phyloP scores from a whole-genome alignment of 2,329 filamentous ascomycete genomes.

The Aspergillus quadricinctus region DNA sequence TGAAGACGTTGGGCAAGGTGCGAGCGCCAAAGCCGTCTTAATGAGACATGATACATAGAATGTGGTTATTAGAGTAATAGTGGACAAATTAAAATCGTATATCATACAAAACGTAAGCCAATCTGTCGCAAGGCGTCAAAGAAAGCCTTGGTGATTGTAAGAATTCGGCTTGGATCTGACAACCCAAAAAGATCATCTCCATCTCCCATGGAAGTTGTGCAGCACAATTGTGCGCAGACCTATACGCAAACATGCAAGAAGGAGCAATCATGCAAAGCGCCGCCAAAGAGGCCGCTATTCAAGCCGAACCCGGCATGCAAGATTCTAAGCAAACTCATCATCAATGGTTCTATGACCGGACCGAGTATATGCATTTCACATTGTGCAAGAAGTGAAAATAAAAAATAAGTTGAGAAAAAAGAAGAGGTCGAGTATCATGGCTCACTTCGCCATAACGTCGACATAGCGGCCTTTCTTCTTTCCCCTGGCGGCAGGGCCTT shows the following conservation, averaged over 20 bases:
- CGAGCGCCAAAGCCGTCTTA: background rate
- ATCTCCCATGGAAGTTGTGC: background rate
- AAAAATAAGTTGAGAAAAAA: slow-evolving; percentile 9
- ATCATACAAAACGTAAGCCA: slow-evolving; percentile 4
- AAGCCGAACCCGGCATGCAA: slow-evolving; percentile 8
- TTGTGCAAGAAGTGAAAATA: slow-evolving; percentile 8
- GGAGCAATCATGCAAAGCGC: slow-evolving; percentile 4
- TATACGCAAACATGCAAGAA: slow-evolving; percentile 8
- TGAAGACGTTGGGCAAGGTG: background rate
- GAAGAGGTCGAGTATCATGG: slow-evolving; percentile 6
- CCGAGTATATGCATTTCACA: slow-evolving; percentile 8
- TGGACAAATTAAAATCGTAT: slow-evolving; percentile 10
- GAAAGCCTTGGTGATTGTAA: background rate
- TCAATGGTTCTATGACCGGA: slow-evolving; percentile 3
- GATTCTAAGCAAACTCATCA: slow-evolving; percentile 4
- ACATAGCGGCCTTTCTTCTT: slow-evolving; percentile 86
- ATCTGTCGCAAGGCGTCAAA: background rate
- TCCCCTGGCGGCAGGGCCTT: slow-evolving; percentile 60
- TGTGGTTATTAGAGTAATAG: slow-evolving; percentile 7
- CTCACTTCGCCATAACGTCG: slow-evolving; percentile 81
- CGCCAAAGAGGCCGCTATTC: slow-evolving; percentile 1
- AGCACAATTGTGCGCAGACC: background rate
- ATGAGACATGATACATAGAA: slow-evolving; percentile 1
- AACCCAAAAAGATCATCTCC: background rate
- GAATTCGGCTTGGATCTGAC: background rate